These are phyloP conservation scores for Hylodesmum podocarpum DNA, from an alignment of 306 rosid species.

Conservation along the genomic window DNA sequence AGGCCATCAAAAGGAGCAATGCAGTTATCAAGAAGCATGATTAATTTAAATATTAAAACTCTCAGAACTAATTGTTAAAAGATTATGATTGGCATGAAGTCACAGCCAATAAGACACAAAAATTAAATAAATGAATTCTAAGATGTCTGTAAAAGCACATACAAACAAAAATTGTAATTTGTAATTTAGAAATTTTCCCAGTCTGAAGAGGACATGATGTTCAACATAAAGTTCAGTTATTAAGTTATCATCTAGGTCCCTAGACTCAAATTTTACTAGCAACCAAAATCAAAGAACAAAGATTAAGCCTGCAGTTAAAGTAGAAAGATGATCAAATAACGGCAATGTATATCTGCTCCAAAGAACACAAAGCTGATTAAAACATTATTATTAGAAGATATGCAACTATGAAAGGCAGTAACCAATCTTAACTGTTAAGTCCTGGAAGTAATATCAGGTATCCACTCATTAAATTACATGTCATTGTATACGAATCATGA, in stretches of 20 bases:
- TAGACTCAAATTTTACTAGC: not conserved
- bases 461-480: not conserved
- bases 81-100: not conserved
- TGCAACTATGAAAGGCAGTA: not conserved
- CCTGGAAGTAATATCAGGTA: not conserved
- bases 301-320: not conserved
- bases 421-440: not conserved
- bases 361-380: not conserved
- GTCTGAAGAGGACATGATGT: not conserved
- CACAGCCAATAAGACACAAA: not conserved
- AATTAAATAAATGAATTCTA: not conserved
- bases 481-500: not conserved
- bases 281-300: not conserved
- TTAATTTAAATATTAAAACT: not conserved
- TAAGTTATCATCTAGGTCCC: not conserved
- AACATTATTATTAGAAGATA: not conserved
- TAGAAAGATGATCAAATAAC: not conserved
- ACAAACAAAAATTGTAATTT: not conserved
- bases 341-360: not conserved
- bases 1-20: not conserved
- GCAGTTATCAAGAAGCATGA: not conserved
- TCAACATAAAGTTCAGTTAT: slow-evolving; percentile 21
- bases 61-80: not conserved
- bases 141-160: not conserved
- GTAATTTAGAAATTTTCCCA: not conserved